phyloP scores from a whole-genome alignment of 129 eudicot genomes.

The Artemisia tridentata region DNA sequence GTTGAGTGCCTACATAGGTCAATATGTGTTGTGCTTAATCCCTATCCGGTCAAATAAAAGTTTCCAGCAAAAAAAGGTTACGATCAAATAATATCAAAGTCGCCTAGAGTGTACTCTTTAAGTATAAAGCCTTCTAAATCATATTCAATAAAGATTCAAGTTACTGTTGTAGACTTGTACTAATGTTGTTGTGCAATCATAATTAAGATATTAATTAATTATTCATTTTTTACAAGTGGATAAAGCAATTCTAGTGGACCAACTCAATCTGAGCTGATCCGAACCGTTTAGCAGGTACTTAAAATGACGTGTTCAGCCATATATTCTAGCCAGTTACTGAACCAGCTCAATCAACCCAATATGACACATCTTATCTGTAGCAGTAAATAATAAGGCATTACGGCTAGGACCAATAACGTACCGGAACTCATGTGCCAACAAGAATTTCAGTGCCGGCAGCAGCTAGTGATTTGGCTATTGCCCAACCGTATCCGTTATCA shows the following conservation, averaged over 20 bases:
- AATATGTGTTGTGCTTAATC: too few relatives aligned
- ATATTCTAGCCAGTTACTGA: not conserved
- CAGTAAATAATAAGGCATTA: not conserved
- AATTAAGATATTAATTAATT: too few relatives aligned
- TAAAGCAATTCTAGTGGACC: too few relatives aligned
- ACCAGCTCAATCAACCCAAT: not conserved
- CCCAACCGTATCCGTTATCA: constrained; percentile 97
- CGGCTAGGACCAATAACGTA: not conserved
- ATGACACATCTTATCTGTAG: not conserved
- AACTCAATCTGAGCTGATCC: too few relatives aligned
- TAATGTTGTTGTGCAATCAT: too few relatives aligned
- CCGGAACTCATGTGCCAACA: constrained; percentile 94
- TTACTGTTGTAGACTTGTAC: too few relatives aligned
- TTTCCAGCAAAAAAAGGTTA: not conserved
- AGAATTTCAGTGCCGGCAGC: constrained; percentile 95
- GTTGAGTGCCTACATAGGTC: constrained; percentile 55
- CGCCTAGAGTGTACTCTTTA: not conserved
- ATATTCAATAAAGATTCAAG: too few relatives aligned
- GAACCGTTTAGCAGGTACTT: not conserved
- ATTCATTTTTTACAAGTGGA: too few relatives aligned
- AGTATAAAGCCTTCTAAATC: not conserved
- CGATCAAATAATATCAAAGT: not conserved
- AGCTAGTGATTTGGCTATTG: constrained; percentile 88
- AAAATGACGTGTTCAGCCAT: not conserved
- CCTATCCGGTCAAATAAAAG: not conserved